Conservation (phyloP, 257 asterid genomes). For the Solanum paucissectum region DNA sequence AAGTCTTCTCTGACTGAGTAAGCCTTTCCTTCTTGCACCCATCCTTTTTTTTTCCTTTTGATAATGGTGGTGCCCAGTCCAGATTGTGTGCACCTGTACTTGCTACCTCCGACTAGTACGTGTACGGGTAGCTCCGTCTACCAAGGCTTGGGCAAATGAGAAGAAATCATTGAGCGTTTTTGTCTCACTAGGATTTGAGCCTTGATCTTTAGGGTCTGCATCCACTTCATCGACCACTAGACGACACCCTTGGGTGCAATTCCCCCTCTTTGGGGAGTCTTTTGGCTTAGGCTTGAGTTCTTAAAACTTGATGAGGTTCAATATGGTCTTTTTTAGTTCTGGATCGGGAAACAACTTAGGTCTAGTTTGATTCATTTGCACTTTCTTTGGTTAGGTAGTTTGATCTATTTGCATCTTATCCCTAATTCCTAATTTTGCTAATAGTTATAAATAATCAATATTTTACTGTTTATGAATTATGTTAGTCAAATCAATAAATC, state of each 20-base stretch:
- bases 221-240: not conserved
- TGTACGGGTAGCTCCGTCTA: not conserved
- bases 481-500: not conserved
- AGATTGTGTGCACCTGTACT: not conserved
- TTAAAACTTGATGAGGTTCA: not conserved
- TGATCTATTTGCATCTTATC: not conserved
- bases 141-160: not conserved
- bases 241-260: not conserved
- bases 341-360: not conserved
- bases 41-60: not conserved
- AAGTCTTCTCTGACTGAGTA: constrained; percentile 74
- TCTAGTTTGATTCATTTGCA: not conserved
- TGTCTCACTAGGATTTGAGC: not conserved
- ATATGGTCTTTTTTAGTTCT: not conserved
- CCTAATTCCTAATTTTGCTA: not conserved
- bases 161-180: not conserved
- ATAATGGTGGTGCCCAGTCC: not conserved
- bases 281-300: not conserved
- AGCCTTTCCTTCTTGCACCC: constrained; percentile 16
- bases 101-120: not conserved
- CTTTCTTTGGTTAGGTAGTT: not conserved
- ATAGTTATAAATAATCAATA: not conserved
- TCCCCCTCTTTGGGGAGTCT: not conserved
- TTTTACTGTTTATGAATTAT: not conserved
- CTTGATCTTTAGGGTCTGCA: not conserved